Evolutionary conservation across 345 rosid species (phyloP).

Genomic region (Pistacia vera): DNA sequence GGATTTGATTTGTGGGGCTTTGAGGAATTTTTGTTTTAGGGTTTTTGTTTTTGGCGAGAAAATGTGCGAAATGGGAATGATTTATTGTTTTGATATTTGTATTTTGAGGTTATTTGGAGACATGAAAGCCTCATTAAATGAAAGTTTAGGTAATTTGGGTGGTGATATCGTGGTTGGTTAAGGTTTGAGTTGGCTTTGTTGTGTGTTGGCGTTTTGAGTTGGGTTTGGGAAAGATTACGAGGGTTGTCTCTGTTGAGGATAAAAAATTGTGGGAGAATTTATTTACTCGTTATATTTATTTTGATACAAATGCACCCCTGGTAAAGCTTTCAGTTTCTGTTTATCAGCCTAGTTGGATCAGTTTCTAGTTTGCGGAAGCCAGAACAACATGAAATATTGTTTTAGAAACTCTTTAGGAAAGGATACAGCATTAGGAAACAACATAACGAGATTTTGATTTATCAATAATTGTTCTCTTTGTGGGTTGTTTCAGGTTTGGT

Average conservation of each 20-base stretch:
- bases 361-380: neutral
- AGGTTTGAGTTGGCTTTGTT: conserved; percentile 1
- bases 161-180: neutral
- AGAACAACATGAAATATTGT: neutral
- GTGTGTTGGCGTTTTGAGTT: neutral
- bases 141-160: neutral
- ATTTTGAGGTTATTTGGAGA: neutral
- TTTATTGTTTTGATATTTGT: conserved; percentile 2
- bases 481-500: conserved; percentile 40
- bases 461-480: conserved; percentile 4
- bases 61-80: conserved; percentile 15
- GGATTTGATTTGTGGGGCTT: conserved; percentile 17
- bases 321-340: neutral
- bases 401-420: neutral
- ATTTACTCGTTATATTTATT: neutral
- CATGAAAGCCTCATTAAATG: neutral
- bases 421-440: neutral
- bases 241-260: neutral
- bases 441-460: neutral
- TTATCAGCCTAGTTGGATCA: neutral
- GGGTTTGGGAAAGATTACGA: neutral
- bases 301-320: neutral
- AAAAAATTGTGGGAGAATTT: neutral
- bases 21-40: conserved; percentile 8
- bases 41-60: conserved; percentile 6